Evolutionary conservation across 768 basidiomycete species (phyloP).

Genomic region (Tylopilus sp.): DNA sequence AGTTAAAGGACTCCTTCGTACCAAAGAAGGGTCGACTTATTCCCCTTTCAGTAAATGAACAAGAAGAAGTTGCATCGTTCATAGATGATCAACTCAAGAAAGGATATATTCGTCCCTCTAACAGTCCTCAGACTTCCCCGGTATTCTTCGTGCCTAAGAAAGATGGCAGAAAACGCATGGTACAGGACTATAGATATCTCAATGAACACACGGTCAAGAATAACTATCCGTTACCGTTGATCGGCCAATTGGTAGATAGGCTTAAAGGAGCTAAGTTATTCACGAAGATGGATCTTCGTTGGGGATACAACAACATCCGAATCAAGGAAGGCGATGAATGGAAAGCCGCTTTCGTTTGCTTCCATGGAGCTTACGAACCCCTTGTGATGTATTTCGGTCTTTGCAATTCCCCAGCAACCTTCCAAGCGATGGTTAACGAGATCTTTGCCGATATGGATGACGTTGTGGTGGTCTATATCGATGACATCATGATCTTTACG

Average conservation of each 20-base stretch:
- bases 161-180: background rate
- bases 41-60: too few species aligned
- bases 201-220: background rate
- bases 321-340: constrained; percentile 28
- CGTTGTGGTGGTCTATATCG: constrained; percentile 38
- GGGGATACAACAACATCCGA: constrained; percentile 33
- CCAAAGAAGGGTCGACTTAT: too few species aligned
- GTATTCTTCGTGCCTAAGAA: background rate
- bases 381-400: background rate
- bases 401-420: constrained; percentile 2
- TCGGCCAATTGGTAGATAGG: constrained; percentile 20
- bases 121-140: background rate
- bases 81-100: too few species aligned
- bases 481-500: constrained; percentile 39
- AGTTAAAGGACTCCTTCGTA: background rate
- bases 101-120: background rate
- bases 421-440: constrained; percentile 27
- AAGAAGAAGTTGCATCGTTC: too few species aligned
- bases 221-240: background rate
- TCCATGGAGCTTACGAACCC: constrained; percentile 1
- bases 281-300: constrained; percentile 29
- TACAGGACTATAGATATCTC: background rate
- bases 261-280: constrained; percentile 20
- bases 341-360: constrained; percentile 37
- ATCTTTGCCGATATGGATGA: constrained; percentile 18